These are phyloP conservation scores for Russula dissimulans DNA, from an alignment of 768 basidiomycete species.

Conservation along the genomic window DNA sequence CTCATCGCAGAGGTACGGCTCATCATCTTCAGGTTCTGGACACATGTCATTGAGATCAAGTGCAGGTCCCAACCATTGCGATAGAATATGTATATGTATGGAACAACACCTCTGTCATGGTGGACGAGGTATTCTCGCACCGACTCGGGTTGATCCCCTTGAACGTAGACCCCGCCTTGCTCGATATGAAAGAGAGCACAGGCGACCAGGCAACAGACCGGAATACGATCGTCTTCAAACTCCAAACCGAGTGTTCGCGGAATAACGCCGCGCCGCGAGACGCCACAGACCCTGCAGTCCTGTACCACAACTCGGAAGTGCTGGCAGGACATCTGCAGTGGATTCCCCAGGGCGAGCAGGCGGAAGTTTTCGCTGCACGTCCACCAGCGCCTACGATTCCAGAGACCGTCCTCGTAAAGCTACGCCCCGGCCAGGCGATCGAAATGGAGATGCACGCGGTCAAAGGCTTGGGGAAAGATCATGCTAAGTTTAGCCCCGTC, in stretches of 20 bases:
- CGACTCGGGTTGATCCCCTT: constrained; percentile 89
- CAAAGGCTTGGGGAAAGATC: constrained; percentile 88
- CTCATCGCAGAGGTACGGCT: constrained; percentile 80
- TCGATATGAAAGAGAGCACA: constrained; percentile 45
- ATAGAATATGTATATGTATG: constrained; percentile 88
- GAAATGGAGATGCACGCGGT: constrained; percentile 83
- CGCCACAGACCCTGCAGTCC: constrained; percentile 23
- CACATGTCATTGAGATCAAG: neutral
- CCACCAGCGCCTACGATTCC: constrained; percentile 61
- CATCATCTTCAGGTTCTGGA: neutral
- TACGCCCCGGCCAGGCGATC: constrained; percentile 84
- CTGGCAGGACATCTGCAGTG: constrained; percentile 61
- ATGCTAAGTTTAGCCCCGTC: constrained; percentile 95
- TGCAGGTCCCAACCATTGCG: constrained; percentile 80
- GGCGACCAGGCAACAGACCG: constrained; percentile 70
- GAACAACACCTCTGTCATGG: constrained; percentile 91
- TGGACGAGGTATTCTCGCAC: constrained; percentile 88
- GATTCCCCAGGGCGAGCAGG: constrained; percentile 79
- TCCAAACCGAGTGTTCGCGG: constrained; percentile 63
- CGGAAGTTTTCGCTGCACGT: constrained; percentile 39
- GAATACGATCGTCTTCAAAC: constrained; percentile 81
- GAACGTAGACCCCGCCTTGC: constrained; percentile 67
- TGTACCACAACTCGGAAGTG: constrained; percentile 67
- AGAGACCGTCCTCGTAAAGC: constrained; percentile 83
- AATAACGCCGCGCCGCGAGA: constrained; percentile 43